These are phyloP conservation scores for Carex kokanica DNA, from an alignment of 176 grass and related monocot genomes.

Conservation along the genomic window DNA sequence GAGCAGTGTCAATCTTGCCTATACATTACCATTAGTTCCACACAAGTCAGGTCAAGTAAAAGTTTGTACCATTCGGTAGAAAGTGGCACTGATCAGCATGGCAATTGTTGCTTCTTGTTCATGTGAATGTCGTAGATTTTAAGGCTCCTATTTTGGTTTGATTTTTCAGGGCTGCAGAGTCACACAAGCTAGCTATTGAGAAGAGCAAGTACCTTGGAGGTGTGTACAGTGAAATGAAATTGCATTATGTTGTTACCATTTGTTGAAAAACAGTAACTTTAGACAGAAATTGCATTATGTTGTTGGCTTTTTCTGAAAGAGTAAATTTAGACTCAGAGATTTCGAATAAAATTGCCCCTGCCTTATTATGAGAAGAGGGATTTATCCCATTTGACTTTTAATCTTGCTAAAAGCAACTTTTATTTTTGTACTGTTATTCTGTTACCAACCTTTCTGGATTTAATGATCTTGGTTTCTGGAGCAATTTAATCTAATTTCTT, in stretches of 20 bases:
- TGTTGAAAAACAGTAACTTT: neutral
- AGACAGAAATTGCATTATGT: neutral
- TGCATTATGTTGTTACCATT: neutral
- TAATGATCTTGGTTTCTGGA: neutral
- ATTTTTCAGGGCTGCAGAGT: constrained; percentile 62
- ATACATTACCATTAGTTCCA: neutral
- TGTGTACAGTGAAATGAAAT: constrained; percentile 28
- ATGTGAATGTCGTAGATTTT: neutral
- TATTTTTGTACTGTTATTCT: neutral
- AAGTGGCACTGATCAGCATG: neutral
- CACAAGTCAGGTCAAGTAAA: neutral
- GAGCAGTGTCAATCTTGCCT: neutral
- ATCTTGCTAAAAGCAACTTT: neutral
- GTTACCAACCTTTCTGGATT: neutral
- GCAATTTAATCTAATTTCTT: constrained; percentile 16
- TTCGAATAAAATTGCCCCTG: neutral
- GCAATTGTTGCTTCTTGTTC: neutral
- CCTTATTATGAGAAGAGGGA: neutral
- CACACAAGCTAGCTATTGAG: constrained; percentile 95
- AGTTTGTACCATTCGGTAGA: neutral
- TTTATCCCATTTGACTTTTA: neutral
- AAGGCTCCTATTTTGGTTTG: neutral
- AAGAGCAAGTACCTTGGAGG: constrained; percentile 99
- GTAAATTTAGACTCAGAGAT: neutral
- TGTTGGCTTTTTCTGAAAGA: neutral